Base-by-base conservation (phyloP, 164 flowering plant species). In the Liriodendron chinense region DNA sequence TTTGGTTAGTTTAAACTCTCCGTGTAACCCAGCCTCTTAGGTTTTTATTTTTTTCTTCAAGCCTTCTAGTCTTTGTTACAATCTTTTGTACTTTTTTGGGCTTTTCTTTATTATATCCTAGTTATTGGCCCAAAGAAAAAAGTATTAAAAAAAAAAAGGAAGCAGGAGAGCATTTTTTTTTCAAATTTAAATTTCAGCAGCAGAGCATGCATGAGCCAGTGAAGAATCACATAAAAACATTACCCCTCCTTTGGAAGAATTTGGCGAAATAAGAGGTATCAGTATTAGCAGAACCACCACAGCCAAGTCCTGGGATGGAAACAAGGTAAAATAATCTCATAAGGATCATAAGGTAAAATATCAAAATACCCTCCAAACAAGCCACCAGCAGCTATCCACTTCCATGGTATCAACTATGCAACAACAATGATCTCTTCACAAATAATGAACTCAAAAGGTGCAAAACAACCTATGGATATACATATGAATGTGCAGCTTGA, bases 231-330 rank as follows among this genome's bases (percentile, higher is more conserved):
- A 23, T 22, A 65, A 74, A 74, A 66, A 12, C 1, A 21, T 75
- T 91, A 96, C 98, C 98, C 98, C 99, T 92, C 99, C 99, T 92
- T 93, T 94, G 28, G 98, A 93, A 73, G 99, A 96, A 89, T 91
- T 93, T 76, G 98, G 98, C 72, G 99, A 96, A 80, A 96, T 88
- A 68, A 96, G 96, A 80, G 99, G 99, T 78, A 96, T 96, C 72
- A 96, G 89, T 79, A 96, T 96, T 18, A 96, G 94, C 87, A 96
- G 78, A 68, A 96, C 99, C 73, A 96, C 99, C 72, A 96, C 99
- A 67, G 99, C 99, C 92, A 96, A 82, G 86, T 96, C 99, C 99
- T 96, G 94, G 47, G 77, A 84, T 71, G 70, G 77, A 57, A 68
- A 73, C 70, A 25, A 3, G 21, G 21, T 13, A 28, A 67, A 67